These are phyloP conservation scores for Neltuma alba DNA, from an alignment of 306 rosid species.

Conservation along the genomic window DNA sequence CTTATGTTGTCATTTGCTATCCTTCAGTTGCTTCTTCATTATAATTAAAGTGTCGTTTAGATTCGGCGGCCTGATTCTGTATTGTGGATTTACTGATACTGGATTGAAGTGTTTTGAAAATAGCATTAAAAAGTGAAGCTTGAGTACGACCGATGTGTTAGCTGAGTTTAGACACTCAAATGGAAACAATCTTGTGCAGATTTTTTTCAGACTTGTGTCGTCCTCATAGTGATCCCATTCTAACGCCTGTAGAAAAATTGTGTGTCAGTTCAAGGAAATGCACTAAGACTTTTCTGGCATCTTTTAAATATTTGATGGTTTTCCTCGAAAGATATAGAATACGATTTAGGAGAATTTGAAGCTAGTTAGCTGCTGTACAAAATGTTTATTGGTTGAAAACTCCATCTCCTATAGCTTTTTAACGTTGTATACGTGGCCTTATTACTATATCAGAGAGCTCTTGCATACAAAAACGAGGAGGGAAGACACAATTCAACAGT, in stretches of 20 bases:
- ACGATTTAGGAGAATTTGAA: background rate
- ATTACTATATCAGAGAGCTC: constrained; percentile 67
- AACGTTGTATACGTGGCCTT: constrained; percentile 23
- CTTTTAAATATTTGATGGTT: background rate
- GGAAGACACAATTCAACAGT: constrained; percentile 58
- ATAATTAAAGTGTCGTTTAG: constrained; percentile 12
- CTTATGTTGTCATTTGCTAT: constrained; percentile 13
- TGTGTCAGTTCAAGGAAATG: background rate
- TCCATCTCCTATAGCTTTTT: constrained; percentile 12
- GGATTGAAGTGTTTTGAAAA: background rate
- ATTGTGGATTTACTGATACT: no score
- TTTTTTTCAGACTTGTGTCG: constrained; percentile 1
- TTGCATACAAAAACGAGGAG: constrained; percentile 72
- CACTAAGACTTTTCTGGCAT: no score
- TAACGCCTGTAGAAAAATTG: no score
- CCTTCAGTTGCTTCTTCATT: background rate
- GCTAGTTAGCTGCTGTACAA: background rate
- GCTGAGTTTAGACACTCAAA: constrained; percentile 9
- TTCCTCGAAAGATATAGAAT: background rate
- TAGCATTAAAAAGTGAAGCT: background rate
- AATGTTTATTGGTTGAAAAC: background rate
- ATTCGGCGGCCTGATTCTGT: no score
- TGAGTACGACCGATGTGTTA: constrained; percentile 3
- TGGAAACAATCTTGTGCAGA: constrained; percentile 15
- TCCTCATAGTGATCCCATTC: background rate